These are phyloP conservation scores for Carex arenaria DNA, from an alignment of 202 grass and related monocot genomes.

Conservation along the genomic window DNA sequence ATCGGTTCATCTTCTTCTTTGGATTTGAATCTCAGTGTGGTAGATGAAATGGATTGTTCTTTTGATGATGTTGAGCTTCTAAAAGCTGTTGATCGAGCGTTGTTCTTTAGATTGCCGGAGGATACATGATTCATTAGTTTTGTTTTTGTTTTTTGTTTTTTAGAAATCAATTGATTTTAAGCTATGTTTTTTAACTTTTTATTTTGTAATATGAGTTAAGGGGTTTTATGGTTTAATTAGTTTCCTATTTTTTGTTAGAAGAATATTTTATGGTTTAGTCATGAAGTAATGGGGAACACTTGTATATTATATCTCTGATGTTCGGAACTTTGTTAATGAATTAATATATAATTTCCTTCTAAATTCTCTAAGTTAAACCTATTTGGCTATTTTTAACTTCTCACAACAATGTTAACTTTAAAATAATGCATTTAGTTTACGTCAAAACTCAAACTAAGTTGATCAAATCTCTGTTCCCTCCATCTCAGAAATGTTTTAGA, in stretches of 20 bases:
- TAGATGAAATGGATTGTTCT: conserved; percentile 30
- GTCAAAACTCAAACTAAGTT: neutral
- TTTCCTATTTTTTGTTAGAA: conserved; percentile 9
- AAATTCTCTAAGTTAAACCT: neutral
- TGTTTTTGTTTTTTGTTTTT: conserved; percentile 7
- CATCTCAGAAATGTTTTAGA: neutral
- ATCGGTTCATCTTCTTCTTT: conserved; percentile 27
- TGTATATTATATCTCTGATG: neutral
- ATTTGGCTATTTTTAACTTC: neutral
- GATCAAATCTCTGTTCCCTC: neutral
- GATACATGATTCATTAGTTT: conserved; percentile 18
- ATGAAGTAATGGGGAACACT: conserved; percentile 7
- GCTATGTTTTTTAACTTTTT: neutral
- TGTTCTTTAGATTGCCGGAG: conserved; percentile 56
- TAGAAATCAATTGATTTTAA: neutral
- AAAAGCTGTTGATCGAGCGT: conserved; percentile 54
- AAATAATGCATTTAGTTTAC: neutral
- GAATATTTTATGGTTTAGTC: neutral
- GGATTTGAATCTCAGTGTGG: conserved; percentile 69
- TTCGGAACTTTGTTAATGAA: neutral
- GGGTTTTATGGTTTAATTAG: neutral
- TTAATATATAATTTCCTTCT: neutral
- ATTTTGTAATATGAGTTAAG: neutral
- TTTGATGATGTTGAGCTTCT: conserved; percentile 46
- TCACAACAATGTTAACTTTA: neutral